A percentile compares a stretch with the other conserved stretches of the same genome.
Evolutionary conservation across 805 yeast genomes (phyloP).

Genomic region (Zygotorulaspora florentina): DNA sequence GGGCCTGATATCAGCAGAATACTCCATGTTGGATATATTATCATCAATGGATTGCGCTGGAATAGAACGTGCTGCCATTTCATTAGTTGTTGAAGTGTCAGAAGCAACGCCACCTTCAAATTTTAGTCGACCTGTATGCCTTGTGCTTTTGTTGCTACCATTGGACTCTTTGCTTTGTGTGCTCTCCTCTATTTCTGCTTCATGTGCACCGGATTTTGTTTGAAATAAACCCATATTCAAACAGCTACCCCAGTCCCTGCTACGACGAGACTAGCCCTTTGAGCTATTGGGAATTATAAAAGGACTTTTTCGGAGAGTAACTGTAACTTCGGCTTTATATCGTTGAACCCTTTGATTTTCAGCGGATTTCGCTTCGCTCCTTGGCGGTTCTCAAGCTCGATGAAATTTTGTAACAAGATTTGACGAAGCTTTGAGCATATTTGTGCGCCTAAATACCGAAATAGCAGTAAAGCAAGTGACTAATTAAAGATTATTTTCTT

Average conservation of each 20-base stretch:
- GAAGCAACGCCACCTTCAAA: neutral
- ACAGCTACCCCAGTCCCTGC: too few species aligned
- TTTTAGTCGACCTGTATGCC: neutral
- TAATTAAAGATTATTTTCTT: neutral
- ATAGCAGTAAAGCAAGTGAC: too few species aligned
- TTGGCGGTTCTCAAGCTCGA: neutral
- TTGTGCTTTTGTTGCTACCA: neutral
- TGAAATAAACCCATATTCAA: neutral
- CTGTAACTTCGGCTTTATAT: neutral
- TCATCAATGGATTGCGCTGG: neutral
- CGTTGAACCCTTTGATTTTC: constrained; percentile 1
- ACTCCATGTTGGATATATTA: constrained; percentile 9
- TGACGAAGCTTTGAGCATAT: neutral
- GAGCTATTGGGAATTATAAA: neutral
- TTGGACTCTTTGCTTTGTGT: neutral
- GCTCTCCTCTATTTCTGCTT: neutral
- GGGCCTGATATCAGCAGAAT: constrained; percentile 27
- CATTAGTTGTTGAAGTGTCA: neutral
- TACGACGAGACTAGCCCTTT: neutral
- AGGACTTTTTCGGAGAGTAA: neutral
- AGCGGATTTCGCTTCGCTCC: neutral
- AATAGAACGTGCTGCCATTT: neutral
- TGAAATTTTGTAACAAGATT: neutral
- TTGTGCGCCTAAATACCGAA: too few species aligned
- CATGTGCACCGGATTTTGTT: constrained; percentile 2